Conservation (phyloP, 2,329 filamentous ascomycete species). For the Fusarium sp. region DNA sequence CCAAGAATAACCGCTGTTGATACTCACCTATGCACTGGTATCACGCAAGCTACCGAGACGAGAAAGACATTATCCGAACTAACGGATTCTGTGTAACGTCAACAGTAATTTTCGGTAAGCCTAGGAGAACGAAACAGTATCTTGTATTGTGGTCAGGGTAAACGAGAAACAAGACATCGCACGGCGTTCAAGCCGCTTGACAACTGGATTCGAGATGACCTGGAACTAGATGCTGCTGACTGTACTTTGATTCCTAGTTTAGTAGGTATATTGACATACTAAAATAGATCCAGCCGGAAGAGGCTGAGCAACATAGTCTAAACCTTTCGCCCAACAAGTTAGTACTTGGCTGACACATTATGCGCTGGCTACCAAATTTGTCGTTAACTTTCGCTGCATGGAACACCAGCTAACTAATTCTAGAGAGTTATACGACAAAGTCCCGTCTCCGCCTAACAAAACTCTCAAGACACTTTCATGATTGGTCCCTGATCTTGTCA, state of each 20-base stretch:
- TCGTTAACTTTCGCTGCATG: background rate
- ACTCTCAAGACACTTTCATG: background rate
- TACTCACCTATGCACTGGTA: background rate
- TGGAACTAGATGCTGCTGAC: background rate
- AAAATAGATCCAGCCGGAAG: background rate
- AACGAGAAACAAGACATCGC: constrained; percentile 2
- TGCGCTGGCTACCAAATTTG: background rate
- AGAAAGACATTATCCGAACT: background rate
- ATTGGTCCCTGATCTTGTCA: background rate
- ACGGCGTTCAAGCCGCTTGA: background rate
- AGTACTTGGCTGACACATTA: background rate
- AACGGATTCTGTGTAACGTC: background rate
- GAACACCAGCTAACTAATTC: background rate
- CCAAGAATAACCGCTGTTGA: background rate
- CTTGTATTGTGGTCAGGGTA: background rate
- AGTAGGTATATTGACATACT: background rate
- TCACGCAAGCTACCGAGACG: background rate
- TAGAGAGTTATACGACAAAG: background rate
- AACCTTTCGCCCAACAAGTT: background rate
- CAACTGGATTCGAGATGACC: background rate
- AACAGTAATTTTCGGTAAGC: background rate
- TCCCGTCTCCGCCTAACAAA: background rate
- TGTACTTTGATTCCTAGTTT: background rate
- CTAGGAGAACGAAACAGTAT: background rate
- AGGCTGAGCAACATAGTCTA: background rate